phyloP scores from a whole-genome alignment of 805 yeast genomes.

The Monosporozyma aquatica region DNA sequence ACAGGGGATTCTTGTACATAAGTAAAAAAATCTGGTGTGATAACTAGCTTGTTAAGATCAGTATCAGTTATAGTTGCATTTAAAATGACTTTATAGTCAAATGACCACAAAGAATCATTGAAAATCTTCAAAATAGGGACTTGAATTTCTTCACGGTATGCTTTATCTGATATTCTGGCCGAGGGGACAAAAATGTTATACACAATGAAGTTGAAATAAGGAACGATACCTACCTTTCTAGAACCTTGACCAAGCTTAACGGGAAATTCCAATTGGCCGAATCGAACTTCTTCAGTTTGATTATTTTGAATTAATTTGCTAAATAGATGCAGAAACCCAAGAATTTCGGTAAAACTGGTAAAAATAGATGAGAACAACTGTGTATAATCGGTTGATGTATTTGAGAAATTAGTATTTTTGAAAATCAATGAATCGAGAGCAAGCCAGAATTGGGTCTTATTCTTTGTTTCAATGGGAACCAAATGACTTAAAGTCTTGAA shows the following conservation, averaged over 20 bases:
- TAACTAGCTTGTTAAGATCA: constrained; percentile 42
- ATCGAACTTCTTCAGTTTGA: constrained; percentile 19
- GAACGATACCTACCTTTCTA: constrained; percentile 64
- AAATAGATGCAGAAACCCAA: constrained; percentile 54
- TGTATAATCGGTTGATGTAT: constrained; percentile 30
- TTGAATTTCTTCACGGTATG: constrained; percentile 41
- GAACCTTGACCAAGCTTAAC: constrained; percentile 49
- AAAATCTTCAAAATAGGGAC: constrained; percentile 44
- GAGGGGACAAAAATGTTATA: constrained; percentile 55
- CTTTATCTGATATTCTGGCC: constrained; percentile 21
- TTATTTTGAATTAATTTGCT: constrained; percentile 31
- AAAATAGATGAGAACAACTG: constrained; percentile 40
- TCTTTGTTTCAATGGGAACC: constrained; percentile 36
- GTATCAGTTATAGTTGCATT: constrained; percentile 44
- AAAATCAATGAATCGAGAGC: constrained; percentile 63
- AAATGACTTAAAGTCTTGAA: constrained; percentile 51
- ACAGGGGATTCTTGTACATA: constrained; percentile 65
- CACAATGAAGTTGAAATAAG: constrained; percentile 68
- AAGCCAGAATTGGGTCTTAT: constrained; percentile 54
- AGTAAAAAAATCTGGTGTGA: constrained; percentile 36
- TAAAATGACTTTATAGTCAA: constrained; percentile 44
- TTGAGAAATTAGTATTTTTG: constrained; percentile 22
- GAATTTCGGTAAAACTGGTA: constrained; percentile 43
- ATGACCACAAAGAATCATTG: constrained; percentile 37
- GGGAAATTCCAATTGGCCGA: constrained; percentile 51